A percentile compares a stretch with the other conserved stretches of the same genome.
phyloP scores from a whole-genome alignment of 805 yeast genomes.

The Candida arabinofermentans region DNA sequence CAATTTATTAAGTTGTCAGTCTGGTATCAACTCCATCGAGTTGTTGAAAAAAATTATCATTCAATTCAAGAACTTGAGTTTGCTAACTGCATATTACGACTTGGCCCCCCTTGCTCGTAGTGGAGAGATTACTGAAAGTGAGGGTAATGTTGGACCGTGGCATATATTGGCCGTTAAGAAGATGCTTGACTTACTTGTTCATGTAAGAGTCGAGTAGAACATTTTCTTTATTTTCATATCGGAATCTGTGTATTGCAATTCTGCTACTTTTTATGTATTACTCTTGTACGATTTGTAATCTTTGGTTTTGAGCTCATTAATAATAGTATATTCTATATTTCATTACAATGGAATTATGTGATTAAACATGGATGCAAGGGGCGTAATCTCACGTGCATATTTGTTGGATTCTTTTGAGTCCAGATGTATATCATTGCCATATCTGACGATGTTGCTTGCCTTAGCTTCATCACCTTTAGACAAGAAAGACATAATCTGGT shows the following conservation, averaged over 20 bases:
- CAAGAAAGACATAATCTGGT: neutral
- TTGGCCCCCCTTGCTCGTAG: constrained; percentile 25
- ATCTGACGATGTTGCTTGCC: neutral
- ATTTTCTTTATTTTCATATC: neutral
- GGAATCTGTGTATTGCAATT: too few relatives aligned
- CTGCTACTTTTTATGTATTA: too few relatives aligned
- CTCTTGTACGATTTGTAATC: too few relatives aligned
- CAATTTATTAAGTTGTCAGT: constrained; percentile 69
- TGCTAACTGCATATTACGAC: constrained; percentile 34
- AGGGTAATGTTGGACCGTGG: constrained; percentile 57
- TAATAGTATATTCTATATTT: too few relatives aligned
- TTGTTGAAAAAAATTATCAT: constrained; percentile 51
- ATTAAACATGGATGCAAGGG: too few relatives aligned
- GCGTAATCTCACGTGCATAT: too few relatives aligned
- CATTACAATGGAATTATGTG: too few relatives aligned
- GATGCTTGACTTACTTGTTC: constrained; percentile 53
- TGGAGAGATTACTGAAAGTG: constrained; percentile 8
- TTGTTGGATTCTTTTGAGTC: too few relatives aligned
- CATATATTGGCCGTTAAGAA: constrained; percentile 67
- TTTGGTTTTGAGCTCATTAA: too few relatives aligned
- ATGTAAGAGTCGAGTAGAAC: constrained; percentile 43
- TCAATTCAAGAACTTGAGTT: constrained; percentile 51
- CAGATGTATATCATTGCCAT: too few relatives aligned
- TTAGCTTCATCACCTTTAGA: neutral
- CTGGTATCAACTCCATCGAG: constrained; percentile 52